Percentiles rank a stretch among this genome's conserved stretches.
Conservation (phyloP, 805 yeast genomes). For the Pachysolen tannophilus region DNA sequence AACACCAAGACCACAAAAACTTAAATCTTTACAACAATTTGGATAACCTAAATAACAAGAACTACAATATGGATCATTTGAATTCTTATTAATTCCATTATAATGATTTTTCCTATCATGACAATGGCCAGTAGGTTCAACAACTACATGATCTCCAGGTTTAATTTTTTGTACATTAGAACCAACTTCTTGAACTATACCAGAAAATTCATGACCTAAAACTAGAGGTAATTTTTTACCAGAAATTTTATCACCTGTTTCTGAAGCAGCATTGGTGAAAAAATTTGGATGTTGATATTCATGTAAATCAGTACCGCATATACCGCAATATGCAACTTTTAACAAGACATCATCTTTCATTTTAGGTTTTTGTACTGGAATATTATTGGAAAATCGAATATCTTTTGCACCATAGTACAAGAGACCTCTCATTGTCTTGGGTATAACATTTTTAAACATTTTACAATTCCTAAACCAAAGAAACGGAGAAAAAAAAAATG, state of each 20-base stretch:
- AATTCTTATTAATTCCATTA: constrained; percentile 1
- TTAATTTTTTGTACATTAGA: constrained; percentile 28
- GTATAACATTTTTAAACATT: background rate
- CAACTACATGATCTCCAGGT: constrained; percentile 40
- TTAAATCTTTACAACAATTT: constrained; percentile 34
- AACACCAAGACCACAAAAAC: constrained; percentile 41
- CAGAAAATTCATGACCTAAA: constrained; percentile 40
- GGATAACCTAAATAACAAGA: constrained; percentile 35
- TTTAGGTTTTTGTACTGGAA: constrained; percentile 10
- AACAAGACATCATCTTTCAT: constrained; percentile 19
- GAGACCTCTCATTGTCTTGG: constrained; percentile 34
- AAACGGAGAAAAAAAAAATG: too few relatives aligned
- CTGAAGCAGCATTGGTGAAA: constrained; percentile 26
- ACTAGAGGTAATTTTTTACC: constrained; percentile 32
- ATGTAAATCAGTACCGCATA: constrained; percentile 49
- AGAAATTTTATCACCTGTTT: constrained; percentile 27
- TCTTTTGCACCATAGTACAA: constrained; percentile 37
- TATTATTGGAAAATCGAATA: constrained; percentile 29
- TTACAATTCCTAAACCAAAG: background rate
- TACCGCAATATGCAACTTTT: constrained; percentile 37
- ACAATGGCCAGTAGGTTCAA: constrained; percentile 41
- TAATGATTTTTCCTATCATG: constrained; percentile 25
- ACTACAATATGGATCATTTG: constrained; percentile 22
- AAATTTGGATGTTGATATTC: constrained; percentile 53
- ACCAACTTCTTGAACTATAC: constrained; percentile 42